These are phyloP conservation scores for Arthrobotrys pseudoclavata DNA, from an alignment of 2,329 filamentous ascomycete genomes.

Conservation along the genomic window DNA sequence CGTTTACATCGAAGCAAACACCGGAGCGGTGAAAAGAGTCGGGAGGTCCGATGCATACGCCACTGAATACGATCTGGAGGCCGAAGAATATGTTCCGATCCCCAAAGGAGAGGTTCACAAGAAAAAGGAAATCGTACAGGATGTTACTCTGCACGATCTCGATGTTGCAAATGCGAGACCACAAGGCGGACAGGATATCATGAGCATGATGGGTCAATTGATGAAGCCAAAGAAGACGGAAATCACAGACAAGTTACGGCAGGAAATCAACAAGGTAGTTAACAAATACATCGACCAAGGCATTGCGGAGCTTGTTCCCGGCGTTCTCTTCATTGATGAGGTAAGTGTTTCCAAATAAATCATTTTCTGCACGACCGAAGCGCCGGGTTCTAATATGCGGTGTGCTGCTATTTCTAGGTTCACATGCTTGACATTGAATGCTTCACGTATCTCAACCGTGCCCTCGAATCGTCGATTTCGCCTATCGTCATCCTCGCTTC, in stretches of 20 bases:
- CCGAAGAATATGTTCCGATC: constrained; percentile 98
- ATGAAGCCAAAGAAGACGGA: constrained; percentile 99
- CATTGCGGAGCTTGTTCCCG: constrained; percentile 96
- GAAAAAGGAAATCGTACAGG: constrained; percentile 99
- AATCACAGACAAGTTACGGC: constrained; percentile 95
- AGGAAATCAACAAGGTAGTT: constrained; percentile 99
- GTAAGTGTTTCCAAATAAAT: constrained; percentile 69
- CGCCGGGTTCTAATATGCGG: constrained; percentile 44
- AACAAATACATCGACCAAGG: constrained; percentile 99
- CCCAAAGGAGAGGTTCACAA: constrained; percentile 99
- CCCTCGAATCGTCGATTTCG: constrained; percentile 93
- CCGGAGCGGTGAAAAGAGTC: constrained; percentile 95
- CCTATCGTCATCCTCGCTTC: constrained; percentile 98
- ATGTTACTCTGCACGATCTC: constrained; percentile 95
- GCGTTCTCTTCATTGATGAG: constrained; percentile 98
- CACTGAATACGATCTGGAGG: constrained; percentile 98
- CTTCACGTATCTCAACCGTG: constrained; percentile 98
- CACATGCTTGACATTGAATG: constrained; percentile 99
- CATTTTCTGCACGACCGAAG: constrained; percentile 56
- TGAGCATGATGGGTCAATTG: constrained; percentile 99
- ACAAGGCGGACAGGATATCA: constrained; percentile 96
- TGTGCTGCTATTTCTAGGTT: constrained; percentile 72
- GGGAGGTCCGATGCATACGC: constrained; percentile 96
- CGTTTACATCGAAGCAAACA: constrained; percentile 99
- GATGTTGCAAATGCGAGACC: constrained; percentile 95